These are phyloP conservation scores for Globisporangium carolinianum DNA, from an alignment of 352 stramenopile species.

Conservation along the genomic window DNA sequence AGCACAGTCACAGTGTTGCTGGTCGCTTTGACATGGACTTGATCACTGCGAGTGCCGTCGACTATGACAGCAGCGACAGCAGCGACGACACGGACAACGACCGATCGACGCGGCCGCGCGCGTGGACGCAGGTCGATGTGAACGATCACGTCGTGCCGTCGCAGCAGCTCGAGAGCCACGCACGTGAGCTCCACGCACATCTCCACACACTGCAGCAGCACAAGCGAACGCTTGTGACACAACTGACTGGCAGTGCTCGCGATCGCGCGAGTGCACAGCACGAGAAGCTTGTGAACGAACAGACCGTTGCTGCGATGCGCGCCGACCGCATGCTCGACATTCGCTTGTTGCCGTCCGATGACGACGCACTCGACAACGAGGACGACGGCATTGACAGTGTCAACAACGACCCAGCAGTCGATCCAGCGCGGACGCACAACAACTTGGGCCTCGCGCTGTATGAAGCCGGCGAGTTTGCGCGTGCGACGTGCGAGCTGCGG, in stretches of 20 bases:
- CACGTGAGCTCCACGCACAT: constrained; percentile 24
- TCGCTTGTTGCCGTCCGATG: constrained; percentile 30
- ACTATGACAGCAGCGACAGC: constrained; percentile 13
- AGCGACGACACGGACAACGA: constrained; percentile 15
- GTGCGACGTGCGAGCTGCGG: constrained; percentile 57
- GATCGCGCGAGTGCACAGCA: constrained; percentile 29
- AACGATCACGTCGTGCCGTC: constrained; percentile 45
- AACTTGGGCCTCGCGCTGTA: constrained; percentile 63
- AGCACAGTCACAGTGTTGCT: background rate
- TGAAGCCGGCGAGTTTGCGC: constrained; percentile 55
- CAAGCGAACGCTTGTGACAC: constrained; percentile 47
- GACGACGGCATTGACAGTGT: constrained; percentile 21
- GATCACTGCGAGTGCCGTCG: background rate
- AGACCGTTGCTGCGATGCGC: constrained; percentile 31
- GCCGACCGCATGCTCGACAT: constrained; percentile 64
- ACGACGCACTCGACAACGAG: constrained; percentile 26
- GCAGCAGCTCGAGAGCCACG: constrained; percentile 36
- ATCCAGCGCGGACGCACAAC: constrained; percentile 65
- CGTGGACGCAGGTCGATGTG: constrained; percentile 58
- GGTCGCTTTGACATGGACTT: background rate
- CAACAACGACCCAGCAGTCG: constrained; percentile 18
- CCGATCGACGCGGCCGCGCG: constrained; percentile 27
- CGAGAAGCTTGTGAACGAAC: constrained; percentile 27
- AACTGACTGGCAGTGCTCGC: constrained; percentile 43
- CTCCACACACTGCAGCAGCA: constrained; percentile 35